Conservation (phyloP, 192 early-diverging fungal genomes). For the Entophlyctis luteolus region DNA sequence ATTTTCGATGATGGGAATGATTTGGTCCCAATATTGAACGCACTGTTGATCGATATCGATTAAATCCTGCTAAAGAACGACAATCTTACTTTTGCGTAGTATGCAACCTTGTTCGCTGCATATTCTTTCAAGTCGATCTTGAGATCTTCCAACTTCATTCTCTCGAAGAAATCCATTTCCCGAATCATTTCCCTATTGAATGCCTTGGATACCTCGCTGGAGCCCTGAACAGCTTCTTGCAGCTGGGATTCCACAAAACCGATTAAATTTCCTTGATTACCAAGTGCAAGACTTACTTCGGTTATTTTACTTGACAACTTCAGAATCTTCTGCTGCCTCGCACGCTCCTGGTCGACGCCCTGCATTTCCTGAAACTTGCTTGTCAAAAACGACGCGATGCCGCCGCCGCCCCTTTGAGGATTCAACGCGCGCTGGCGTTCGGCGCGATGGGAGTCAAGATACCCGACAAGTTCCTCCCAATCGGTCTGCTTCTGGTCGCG, state of each 20-base stretch:
- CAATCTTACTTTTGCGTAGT: slow-evolving; percentile 66
- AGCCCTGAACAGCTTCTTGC: slow-evolving; percentile 72
- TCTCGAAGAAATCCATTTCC: slow-evolving; percentile 80
- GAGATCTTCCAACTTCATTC: slow-evolving; percentile 76
- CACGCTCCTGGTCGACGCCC: slow-evolving; percentile 78
- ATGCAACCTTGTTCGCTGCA: slow-evolving; percentile 77
- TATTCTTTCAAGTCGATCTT: slow-evolving; percentile 71
- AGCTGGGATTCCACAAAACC: slow-evolving; percentile 59
- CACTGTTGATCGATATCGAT: slow-evolving; percentile 37
- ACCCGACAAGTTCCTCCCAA: slow-evolving; percentile 81
- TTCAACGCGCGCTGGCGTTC: slow-evolving; percentile 72
- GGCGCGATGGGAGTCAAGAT: slow-evolving; percentile 62
- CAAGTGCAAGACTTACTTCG: slow-evolving; percentile 47
- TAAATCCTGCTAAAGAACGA: neutral
- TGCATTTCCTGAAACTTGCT: slow-evolving; percentile 87
- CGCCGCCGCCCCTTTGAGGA: slow-evolving; percentile 58
- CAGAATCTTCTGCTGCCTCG: slow-evolving; percentile 73
- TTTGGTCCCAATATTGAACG: slow-evolving; percentile 71
- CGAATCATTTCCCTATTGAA: slow-evolving; percentile 77
- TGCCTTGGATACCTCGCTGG: slow-evolving; percentile 61
- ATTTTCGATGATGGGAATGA: slow-evolving; percentile 76
- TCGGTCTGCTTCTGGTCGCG: slow-evolving; percentile 97
- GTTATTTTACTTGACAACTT: slow-evolving; percentile 67
- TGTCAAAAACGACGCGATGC: slow-evolving; percentile 72
- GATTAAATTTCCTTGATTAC: neutral